Evolutionary conservation across 106 monocot species (phyloP), one percentile per base, ranked within the genome.

Genomic region (Dendrobium catenatum): DNA sequence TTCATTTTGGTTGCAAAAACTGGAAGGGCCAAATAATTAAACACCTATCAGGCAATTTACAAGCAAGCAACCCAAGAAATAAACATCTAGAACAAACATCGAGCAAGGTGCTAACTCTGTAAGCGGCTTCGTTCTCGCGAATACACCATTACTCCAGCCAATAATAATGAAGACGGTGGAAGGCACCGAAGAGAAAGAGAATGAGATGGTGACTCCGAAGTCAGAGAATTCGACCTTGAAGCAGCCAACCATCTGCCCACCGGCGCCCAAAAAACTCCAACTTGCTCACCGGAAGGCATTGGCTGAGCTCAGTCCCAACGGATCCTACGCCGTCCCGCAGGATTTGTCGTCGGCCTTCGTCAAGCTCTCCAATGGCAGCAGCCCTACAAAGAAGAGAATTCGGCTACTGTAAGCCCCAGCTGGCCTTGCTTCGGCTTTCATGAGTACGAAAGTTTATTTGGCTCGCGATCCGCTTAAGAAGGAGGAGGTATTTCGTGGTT

Each of bases 41-140:
- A 89, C 87, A 89, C 47, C 8, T 86, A 61, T 56, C 31, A 42
- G 41, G 78, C 84, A 77, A 15, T 24, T 20, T n/a, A 1, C 33
- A 42, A 42, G 20, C 11, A 20, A 74, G 42, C 74, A 42, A 42
- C 74, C 43, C 10, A 43, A 51, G 13, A 51, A 51, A 51, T 44
- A 4, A 18, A 18, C 27, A 64, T 27, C 11, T 0, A 31, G n/a
- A 74, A 0, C 20, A 74, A 74, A n/a, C 19, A 22, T 5, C 1
- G 49, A 27, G 26, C 47, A 27, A 13, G 48, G 9, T 22, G 82
- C 86, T 46, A 13, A 99, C 99, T 89, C 87, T 75, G 83, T 90
- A 93, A 9, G 85, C 86, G 31, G 99, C 49, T 43, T 95, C 95
- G 76, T 95, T 91, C 76, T 99, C 91, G 27, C 95, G 89, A 72